phyloP scores from a whole-genome alignment of 2,329 filamentous ascomycete species.

The Didymella exigua region DNA sequence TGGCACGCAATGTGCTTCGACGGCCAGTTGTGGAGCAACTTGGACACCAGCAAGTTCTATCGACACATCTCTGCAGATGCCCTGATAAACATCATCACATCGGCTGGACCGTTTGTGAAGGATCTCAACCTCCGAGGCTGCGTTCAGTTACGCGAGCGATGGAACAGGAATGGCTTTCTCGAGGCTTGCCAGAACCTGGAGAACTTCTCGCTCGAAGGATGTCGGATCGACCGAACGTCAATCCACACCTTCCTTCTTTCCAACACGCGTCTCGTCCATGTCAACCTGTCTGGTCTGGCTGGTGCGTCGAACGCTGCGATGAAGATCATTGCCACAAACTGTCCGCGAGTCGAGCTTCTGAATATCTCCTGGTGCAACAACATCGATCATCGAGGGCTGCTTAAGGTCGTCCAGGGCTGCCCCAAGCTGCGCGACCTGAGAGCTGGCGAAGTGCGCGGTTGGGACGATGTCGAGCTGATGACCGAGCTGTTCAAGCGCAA shows the following conservation, averaged over 20 bases:
- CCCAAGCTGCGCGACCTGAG: conserved; percentile 76
- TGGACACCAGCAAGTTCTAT: conserved; percentile 87
- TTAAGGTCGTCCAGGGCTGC: conserved; percentile 74
- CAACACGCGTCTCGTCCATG: conserved; percentile 77
- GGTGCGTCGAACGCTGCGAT: conserved; percentile 83
- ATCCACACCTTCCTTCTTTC: conserved; percentile 79
- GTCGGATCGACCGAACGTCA: conserved; percentile 77
- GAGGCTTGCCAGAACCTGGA: conserved; percentile 85
- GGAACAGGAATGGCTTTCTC: conserved; percentile 76
- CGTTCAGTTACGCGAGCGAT: conserved; percentile 83
- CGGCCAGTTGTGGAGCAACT: conserved; percentile 86
- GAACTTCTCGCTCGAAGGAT: conserved; percentile 87
- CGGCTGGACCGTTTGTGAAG: conserved; percentile 86
- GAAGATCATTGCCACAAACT: conserved; percentile 82
- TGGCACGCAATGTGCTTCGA: conserved; percentile 90
- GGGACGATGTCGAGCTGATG: conserved; percentile 75
- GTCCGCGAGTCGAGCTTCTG: conserved; percentile 78
- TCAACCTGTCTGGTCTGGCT: conserved; percentile 83
- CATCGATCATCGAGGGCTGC: conserved; percentile 78
- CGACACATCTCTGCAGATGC: conserved; percentile 82
- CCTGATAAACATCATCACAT: conserved; percentile 80
- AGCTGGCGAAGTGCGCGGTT: conserved; percentile 80
- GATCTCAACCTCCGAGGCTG: conserved; percentile 91
- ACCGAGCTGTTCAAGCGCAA: conserved; percentile 78
- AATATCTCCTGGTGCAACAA: conserved; percentile 94